Evolutionary conservation across 768 basidiomycete species (phyloP).

Genomic region (Boletus coccyginus): DNA sequence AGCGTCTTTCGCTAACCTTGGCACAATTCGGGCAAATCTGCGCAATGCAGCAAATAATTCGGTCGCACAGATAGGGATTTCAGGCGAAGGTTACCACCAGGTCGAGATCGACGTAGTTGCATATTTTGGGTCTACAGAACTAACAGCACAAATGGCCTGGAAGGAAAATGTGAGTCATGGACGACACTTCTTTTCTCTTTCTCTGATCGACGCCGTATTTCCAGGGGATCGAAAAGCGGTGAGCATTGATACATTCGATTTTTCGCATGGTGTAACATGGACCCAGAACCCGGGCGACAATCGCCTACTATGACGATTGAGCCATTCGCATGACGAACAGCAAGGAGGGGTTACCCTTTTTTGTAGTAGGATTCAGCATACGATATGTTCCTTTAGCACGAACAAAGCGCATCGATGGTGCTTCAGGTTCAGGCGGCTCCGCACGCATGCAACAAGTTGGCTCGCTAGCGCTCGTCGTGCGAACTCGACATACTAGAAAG

Average conservation of each 20-base stretch:
- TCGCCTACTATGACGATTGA: not conserved
- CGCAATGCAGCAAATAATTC: not conserved
- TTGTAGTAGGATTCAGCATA: too few relatives aligned
- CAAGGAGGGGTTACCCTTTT: not conserved
- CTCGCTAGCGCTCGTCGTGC: too few relatives aligned
- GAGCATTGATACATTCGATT: not conserved
- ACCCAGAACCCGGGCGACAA: not conserved
- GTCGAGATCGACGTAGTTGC: not conserved
- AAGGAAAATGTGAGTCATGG: not conserved
- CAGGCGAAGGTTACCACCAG: not conserved
- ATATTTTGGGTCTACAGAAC: slow-evolving; percentile 2
- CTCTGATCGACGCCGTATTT: not conserved
- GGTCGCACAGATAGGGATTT: not conserved
- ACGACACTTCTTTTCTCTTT: not conserved
- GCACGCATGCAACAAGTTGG: too few relatives aligned
- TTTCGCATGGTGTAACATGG: not conserved
- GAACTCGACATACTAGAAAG: too few relatives aligned
- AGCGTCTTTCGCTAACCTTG: not conserved
- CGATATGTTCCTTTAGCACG: too few relatives aligned
- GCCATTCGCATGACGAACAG: not conserved
- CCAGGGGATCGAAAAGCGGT: slow-evolving; percentile 1
- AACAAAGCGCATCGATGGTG: too few relatives aligned
- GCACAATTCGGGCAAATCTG: not conserved
- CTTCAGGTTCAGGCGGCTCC: too few relatives aligned
- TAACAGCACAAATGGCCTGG: slow-evolving; percentile 5